Evolutionary conservation across 2,329 filamentous ascomycete species (phyloP).

Genomic region (Colletotrichum tabaci): DNA sequence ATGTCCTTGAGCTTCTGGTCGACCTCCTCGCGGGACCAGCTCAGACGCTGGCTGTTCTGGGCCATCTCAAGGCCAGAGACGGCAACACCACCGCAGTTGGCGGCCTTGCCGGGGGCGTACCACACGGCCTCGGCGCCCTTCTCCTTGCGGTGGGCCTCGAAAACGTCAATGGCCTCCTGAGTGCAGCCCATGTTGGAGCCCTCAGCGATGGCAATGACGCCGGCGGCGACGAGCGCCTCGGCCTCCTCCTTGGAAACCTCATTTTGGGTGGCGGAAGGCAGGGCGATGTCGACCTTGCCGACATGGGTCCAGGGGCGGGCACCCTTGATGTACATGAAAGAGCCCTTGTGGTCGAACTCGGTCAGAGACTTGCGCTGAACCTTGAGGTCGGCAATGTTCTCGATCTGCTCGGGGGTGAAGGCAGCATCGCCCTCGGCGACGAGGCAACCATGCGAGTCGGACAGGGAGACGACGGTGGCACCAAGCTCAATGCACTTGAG

Average conservation of each 20-base stretch:
- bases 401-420: constrained; percentile 86
- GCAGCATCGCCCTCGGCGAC: constrained; percentile 79
- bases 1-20: constrained; percentile 92
- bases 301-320: constrained; percentile 94
- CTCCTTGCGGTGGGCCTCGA: constrained; percentile 83
- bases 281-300: constrained; percentile 89
- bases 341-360: constrained; percentile 74
- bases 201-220: constrained; percentile 90
- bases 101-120: constrained; percentile 97
- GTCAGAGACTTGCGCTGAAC: constrained; percentile 87
- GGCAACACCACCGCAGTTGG: constrained; percentile 97
- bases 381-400: constrained; percentile 87
- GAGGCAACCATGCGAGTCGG: constrained; percentile 90
- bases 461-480: constrained; percentile 91
- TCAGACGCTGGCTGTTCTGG: constrained; percentile 91
- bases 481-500: constrained; percentile 98
- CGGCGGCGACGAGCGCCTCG: constrained; percentile 81
- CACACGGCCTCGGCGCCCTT: constrained; percentile 82
- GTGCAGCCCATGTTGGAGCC: constrained; percentile 99
- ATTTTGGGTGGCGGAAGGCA: constrained; percentile 97
- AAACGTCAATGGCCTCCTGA: constrained; percentile 92
- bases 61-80: constrained; percentile 99
- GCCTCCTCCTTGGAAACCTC: constrained; percentile 96
- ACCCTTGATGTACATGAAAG: constrained; percentile 89
- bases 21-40: constrained; percentile 91